These are phyloP conservation scores for Lactifluus rugatus DNA, from an alignment of 768 basidiomycete species.

Conservation along the genomic window DNA sequence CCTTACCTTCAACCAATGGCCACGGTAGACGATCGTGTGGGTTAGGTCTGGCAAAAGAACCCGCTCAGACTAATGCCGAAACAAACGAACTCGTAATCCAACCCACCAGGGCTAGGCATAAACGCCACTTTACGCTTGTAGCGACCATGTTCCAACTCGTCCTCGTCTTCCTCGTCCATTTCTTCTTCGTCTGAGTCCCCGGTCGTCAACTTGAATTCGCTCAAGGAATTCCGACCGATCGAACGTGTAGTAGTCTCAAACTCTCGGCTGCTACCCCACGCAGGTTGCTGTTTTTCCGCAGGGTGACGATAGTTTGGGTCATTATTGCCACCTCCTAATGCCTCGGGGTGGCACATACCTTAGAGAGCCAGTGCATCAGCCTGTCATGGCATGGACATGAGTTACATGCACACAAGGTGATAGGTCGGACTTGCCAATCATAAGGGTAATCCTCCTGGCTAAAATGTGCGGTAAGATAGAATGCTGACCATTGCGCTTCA, in stretches of 20 bases:
- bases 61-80: slow-evolving; percentile 6
- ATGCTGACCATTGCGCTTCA: slow-evolving; percentile 37
- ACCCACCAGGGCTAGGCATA: slow-evolving; percentile 72
- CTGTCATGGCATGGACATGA: slow-evolving; percentile 29
- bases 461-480: slow-evolving; percentile 85
- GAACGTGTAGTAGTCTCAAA: slow-evolving; percentile 85
- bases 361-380: slow-evolving; percentile 85
- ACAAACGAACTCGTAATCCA: slow-evolving; percentile 22
- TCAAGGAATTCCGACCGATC: slow-evolving; percentile 52
- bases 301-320: background rate
- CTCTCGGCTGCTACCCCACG: slow-evolving; percentile 81
- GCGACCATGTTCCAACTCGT: slow-evolving; percentile 57
- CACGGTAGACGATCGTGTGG: slow-evolving; percentile 83
- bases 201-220: slow-evolving; percentile 52
- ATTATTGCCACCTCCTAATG: background rate
- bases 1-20: slow-evolving; percentile 76
- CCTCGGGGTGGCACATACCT: slow-evolving; percentile 35
- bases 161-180: slow-evolving; percentile 53
- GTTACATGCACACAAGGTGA: slow-evolving; percentile 3
- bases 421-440: slow-evolving; percentile 48
- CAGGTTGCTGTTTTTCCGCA: slow-evolving; percentile 59
- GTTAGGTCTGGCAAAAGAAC: slow-evolving; percentile 51
- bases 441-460: slow-evolving; percentile 83
- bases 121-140: slow-evolving; percentile 74
- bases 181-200: slow-evolving; percentile 65